Evolutionary conservation across 164 flowering plant genomes (phyloP).

Genomic region (Tetrastigma voinierianum): DNA sequence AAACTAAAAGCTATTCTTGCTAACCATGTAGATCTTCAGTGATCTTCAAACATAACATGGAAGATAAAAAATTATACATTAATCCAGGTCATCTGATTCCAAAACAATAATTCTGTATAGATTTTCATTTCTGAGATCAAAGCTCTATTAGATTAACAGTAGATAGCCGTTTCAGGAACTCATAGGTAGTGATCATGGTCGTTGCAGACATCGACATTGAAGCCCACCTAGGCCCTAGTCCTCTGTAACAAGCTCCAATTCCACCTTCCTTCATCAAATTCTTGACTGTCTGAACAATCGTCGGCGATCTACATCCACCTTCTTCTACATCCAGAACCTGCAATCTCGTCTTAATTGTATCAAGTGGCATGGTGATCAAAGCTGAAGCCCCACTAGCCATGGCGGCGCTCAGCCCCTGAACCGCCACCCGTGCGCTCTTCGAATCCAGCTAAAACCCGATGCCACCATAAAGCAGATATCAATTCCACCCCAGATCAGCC

Average conservation of each 20-base stretch:
- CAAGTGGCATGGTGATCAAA: slow-evolving; percentile 83
- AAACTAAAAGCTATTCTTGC: background rate
- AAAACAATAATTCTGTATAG: too few relatives aligned
- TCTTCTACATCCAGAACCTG: slow-evolving; percentile 80
- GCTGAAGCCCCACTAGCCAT: slow-evolving; percentile 90
- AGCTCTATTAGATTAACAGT: slow-evolving; percentile 51
- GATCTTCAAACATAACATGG: background rate
- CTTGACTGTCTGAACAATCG: slow-evolving; percentile 49
- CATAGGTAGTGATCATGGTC: slow-evolving; percentile 88
- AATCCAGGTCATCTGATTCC: too few relatives aligned
- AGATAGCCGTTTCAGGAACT: slow-evolving; percentile 69
- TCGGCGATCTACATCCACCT: slow-evolving; percentile 36
- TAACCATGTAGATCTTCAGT: background rate
- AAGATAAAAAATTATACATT: background rate
- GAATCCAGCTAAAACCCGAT: slow-evolving; percentile 44
- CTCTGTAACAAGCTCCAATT: slow-evolving; percentile 73
- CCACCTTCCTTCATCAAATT: slow-evolving; percentile 75
- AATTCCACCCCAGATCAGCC: slow-evolving; percentile 56
- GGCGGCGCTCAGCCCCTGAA: slow-evolving; percentile 78
- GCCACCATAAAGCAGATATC: slow-evolving; percentile 24
- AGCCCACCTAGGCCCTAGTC: slow-evolving; percentile 80
- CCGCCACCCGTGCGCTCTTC: slow-evolving; percentile 52
- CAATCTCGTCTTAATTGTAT: slow-evolving; percentile 80
- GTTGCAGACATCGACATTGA: slow-evolving; percentile 91
- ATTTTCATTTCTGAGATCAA: slow-evolving; percentile 14